phyloP scores from a whole-genome alignment of 1,139 yeast genomes.

The Pichia sp. region DNA sequence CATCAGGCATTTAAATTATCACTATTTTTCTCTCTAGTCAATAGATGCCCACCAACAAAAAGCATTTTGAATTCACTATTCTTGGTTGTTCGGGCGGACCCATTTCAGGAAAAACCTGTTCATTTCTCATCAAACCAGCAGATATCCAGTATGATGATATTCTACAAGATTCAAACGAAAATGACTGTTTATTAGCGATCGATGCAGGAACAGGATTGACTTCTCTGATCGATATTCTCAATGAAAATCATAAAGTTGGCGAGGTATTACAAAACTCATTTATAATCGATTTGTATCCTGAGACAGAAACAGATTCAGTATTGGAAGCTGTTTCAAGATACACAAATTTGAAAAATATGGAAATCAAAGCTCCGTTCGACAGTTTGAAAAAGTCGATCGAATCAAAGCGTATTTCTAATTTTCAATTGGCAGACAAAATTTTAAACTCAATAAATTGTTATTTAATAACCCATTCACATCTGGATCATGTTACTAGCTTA shows the following conservation, averaged over 20 bases:
- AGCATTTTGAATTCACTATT: constrained; percentile 35
- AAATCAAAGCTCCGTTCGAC: constrained; percentile 3
- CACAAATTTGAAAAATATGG: constrained; percentile 3
- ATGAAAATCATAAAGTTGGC: constrained; percentile 12
- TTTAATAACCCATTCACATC: constrained; percentile 74
- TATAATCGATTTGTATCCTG: constrained; percentile 17
- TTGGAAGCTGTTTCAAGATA: neutral
- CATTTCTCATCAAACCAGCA: constrained; percentile 55
- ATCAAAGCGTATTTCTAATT: constrained; percentile 2
- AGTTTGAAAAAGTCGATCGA: constrained; percentile 12
- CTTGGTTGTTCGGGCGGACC: constrained; percentile 81
- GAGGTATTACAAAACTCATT: constrained; percentile 1
- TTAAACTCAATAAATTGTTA: constrained; percentile 27
- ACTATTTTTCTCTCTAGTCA: neutral
- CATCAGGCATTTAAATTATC: too few species aligned
- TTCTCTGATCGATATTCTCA: constrained; percentile 44
- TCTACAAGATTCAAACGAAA: constrained; percentile 5
- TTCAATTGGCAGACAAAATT: constrained; percentile 14
- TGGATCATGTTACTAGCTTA: constrained; percentile 70
- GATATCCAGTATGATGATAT: constrained; percentile 27
- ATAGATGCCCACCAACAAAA: constrained; percentile 11
- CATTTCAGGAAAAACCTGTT: constrained; percentile 55
- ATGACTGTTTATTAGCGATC: constrained; percentile 43
- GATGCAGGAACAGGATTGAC: constrained; percentile 79
- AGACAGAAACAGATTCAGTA: constrained; percentile 2